Evolutionary conservation across 2,329 filamentous ascomycete genomes (phyloP).

Genomic region (Malbranchea zuffiana): DNA sequence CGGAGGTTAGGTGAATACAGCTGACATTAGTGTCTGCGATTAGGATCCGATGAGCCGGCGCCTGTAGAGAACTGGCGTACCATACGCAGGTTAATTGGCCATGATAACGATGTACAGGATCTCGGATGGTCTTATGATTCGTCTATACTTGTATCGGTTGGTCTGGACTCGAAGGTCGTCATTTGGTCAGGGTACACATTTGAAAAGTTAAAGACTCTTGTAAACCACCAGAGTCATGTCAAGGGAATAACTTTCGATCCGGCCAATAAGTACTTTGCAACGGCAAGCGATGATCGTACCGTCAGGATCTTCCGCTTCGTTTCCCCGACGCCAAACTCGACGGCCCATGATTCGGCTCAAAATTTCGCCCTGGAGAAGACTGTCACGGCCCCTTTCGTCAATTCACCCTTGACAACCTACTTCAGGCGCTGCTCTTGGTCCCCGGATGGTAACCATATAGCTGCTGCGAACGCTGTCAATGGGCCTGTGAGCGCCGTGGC

Average conservation of each 20-base stretch:
- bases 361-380: constrained; percentile 95
- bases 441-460: constrained; percentile 92
- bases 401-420: constrained; percentile 90
- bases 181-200: constrained; percentile 98
- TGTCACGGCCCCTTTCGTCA: constrained; percentile 75
- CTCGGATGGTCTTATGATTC: constrained; percentile 94
- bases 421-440: constrained; percentile 96
- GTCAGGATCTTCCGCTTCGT: constrained; percentile 97
- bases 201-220: constrained; percentile 89
- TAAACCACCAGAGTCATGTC: constrained; percentile 91
- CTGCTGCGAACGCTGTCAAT: constrained; percentile 92
- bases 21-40: constrained; percentile 10
- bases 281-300: constrained; percentile 88
- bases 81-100: constrained; percentile 80
- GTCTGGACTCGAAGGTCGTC: constrained; percentile 93
- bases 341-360: constrained; percentile 87
- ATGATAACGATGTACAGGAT: constrained; percentile 98
- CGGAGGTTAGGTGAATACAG: constrained; percentile 7
- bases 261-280: constrained; percentile 98
- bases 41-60: constrained; percentile 74
- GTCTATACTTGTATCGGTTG: constrained; percentile 89
- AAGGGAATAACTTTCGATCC: constrained; percentile 98
- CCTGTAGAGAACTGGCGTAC: constrained; percentile 98
- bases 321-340: constrained; percentile 79
- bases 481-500: constrained; percentile 94